These are phyloP conservation scores for Talaromyces funiculosus DNA, from an alignment of 2,329 filamentous ascomycete species.

Conservation along the genomic window DNA sequence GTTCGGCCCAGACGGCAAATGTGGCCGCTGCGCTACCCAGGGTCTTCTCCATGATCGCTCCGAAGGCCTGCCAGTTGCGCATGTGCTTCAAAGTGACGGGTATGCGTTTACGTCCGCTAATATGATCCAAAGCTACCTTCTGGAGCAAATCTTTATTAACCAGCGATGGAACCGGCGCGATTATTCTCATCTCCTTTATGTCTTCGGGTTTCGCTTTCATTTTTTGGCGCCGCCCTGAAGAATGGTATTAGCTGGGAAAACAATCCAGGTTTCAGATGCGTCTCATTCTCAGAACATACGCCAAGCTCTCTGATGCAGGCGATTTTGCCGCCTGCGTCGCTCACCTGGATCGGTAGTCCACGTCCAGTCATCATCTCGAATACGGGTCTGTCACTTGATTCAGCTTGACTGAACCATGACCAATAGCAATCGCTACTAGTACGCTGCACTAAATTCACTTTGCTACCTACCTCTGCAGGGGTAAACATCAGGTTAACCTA, in stretches of 20 bases:
- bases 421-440: neutral
- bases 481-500: neutral
- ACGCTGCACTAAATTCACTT: neutral
- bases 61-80: slow-evolving; percentile 3
- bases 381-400: neutral
- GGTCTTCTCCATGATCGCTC: neutral
- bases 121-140: slow-evolving; percentile 1
- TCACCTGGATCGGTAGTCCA: slow-evolving; percentile 15
- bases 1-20: slow-evolving; percentile 6
- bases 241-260: neutral
- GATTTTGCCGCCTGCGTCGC: slow-evolving; percentile 19
- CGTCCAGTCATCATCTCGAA: slow-evolving; percentile 16
- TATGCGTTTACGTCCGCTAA: slow-evolving; percentile 10
- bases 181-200: neutral
- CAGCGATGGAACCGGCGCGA: neutral
- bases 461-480: neutral
- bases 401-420: neutral
- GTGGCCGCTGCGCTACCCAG: neutral
- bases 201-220: neutral
- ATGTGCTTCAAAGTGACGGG: slow-evolving; percentile 4
- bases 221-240: slow-evolving; percentile 3
- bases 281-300: slow-evolving; percentile 11
- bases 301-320: slow-evolving; percentile 20
- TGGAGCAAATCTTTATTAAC: neutral
- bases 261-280: neutral